Evolutionary conservation across 2,329 filamentous ascomycete genomes (phyloP).

Genomic region (Stenocarpella maydis): DNA sequence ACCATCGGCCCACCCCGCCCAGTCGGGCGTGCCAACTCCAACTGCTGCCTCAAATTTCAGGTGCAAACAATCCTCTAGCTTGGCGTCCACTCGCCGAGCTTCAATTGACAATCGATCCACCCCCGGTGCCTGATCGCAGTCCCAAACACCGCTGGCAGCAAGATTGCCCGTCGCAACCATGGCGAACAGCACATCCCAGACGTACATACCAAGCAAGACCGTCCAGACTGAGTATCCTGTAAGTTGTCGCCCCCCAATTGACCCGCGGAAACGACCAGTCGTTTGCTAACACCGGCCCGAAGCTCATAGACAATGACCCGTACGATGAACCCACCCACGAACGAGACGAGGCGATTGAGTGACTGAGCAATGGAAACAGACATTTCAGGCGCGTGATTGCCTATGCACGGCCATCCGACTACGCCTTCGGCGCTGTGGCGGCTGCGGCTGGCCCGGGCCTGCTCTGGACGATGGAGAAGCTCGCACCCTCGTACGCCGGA

Average conservation of each 20-base stretch:
- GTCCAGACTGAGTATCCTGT: slow-evolving; percentile 88
- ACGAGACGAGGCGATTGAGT: background rate
- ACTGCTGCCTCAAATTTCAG: background rate
- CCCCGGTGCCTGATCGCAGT: background rate
- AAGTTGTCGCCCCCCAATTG: slow-evolving; percentile 51
- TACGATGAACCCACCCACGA: slow-evolving; percentile 59
- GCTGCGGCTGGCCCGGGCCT: slow-evolving; percentile 77
- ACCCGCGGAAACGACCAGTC: slow-evolving; percentile 33
- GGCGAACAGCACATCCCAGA: slow-evolving; percentile 47
- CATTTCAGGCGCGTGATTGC: slow-evolving; percentile 89
- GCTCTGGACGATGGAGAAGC: slow-evolving; percentile 81
- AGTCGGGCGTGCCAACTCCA: background rate
- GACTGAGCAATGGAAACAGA: slow-evolving; percentile 53
- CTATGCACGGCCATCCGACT: slow-evolving; percentile 89
- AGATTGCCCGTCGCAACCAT: slow-evolving; percentile 44
- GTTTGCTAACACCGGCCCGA: slow-evolving; percentile 38
- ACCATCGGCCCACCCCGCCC: slow-evolving; percentile 18
- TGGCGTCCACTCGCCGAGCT: slow-evolving; percentile 30
- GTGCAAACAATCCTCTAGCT: background rate
- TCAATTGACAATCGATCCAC: slow-evolving; percentile 29
- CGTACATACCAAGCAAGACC: slow-evolving; percentile 78
- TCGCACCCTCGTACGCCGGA: slow-evolving; percentile 85
- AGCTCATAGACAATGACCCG: slow-evolving; percentile 99
- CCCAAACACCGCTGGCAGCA: slow-evolving; percentile 34
- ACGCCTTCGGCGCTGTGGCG: slow-evolving; percentile 72